Percentiles rank a stretch among this genome's conserved stretches.
phyloP scores from a whole-genome alignment of 2,329 filamentous ascomycete species.

The Cadophora sp. region DNA sequence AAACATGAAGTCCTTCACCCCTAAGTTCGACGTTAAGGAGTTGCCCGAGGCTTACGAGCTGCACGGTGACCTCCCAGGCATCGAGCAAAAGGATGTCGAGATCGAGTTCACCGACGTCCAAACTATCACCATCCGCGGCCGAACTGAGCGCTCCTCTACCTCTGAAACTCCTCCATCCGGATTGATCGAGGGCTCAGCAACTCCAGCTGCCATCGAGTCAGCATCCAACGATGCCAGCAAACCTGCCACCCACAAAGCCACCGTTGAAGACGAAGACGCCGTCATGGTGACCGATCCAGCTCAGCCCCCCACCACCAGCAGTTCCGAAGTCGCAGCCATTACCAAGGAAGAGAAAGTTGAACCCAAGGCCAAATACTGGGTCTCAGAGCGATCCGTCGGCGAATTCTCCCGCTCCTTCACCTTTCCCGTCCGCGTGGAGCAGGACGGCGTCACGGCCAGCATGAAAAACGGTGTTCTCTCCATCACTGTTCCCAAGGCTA shows the following conservation, averaged over 20 bases:
- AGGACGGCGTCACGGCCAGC: conserved; percentile 64
- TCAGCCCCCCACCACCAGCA: not conserved
- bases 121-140: conserved; percentile 75
- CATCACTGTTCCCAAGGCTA: conserved; percentile 70
- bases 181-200: conserved; percentile 51
- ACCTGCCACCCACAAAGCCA: conserved; percentile 52
- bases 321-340: conserved; percentile 14
- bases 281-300: conserved; percentile 20
- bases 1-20: conserved; percentile 63
- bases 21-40: conserved; percentile 82
- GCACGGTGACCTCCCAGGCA: conserved; percentile 79
- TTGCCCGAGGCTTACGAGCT: conserved; percentile 73
- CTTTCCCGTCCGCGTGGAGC: conserved; percentile 70
- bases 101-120: conserved; percentile 82
- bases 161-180: conserved; percentile 53
- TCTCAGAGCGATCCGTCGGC: conserved; percentile 69
- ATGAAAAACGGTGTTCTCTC: conserved; percentile 71
- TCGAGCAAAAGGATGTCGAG: conserved; percentile 74
- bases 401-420: conserved; percentile 73
- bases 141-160: conserved; percentile 67
- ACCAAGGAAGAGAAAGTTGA: conserved; percentile 31
- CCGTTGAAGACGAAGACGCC: conserved; percentile 58
- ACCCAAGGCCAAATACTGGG: conserved; percentile 69
- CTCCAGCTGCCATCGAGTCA: conserved; percentile 11
- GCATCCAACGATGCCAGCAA: conserved; percentile 19